Percentiles rank a stretch among this genome's conserved stretches.
Conservation (phyloP, 192 early-diverging fungal genomes). For the Linnemannia hyalina region DNA sequence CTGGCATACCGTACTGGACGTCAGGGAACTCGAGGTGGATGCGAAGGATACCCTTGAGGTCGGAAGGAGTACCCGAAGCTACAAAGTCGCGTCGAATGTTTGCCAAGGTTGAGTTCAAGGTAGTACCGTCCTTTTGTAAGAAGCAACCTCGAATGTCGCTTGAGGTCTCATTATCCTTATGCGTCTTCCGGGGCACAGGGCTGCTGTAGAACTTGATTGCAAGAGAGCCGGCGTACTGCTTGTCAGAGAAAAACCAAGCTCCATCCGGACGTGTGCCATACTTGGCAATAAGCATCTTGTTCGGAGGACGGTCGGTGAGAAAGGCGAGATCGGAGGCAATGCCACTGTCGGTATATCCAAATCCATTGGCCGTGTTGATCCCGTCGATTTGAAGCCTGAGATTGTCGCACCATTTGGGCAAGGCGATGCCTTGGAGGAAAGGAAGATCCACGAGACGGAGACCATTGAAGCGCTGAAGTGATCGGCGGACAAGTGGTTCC, state of each 20-base stretch:
- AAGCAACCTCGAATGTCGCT: constrained; percentile 38
- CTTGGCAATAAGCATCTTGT: no score
- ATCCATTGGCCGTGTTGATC: no score
- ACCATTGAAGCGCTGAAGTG: constrained; percentile 39
- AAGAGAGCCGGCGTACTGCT: no score
- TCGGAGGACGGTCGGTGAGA: no score
- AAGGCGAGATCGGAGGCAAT: no score
- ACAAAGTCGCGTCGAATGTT: constrained; percentile 6
- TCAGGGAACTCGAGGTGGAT: constrained; percentile 35
- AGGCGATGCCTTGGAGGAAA: no score
- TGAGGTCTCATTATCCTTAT: constrained; percentile 22
- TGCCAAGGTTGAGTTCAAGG: background rate
- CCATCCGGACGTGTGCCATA: no score
- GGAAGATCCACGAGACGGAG: constrained; percentile 18
- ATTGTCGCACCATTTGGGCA: no score
- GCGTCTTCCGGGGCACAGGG: background rate
- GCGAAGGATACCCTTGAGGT: constrained; percentile 27
- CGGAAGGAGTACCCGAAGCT: constrained; percentile 1
- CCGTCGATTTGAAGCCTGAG: no score
- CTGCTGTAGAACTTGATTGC: constrained; percentile 34
- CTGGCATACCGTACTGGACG: background rate
- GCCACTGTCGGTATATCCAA: no score
- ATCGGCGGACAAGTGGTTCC: constrained; percentile 35
- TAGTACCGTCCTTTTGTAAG: constrained; percentile 17
- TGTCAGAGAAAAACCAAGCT: no score